Percentiles rank a stretch among this genome's conserved stretches.
These are phyloP conservation scores for Dipodascus albidus DNA, from an alignment of 805 yeast species.

Conservation along the genomic window DNA sequence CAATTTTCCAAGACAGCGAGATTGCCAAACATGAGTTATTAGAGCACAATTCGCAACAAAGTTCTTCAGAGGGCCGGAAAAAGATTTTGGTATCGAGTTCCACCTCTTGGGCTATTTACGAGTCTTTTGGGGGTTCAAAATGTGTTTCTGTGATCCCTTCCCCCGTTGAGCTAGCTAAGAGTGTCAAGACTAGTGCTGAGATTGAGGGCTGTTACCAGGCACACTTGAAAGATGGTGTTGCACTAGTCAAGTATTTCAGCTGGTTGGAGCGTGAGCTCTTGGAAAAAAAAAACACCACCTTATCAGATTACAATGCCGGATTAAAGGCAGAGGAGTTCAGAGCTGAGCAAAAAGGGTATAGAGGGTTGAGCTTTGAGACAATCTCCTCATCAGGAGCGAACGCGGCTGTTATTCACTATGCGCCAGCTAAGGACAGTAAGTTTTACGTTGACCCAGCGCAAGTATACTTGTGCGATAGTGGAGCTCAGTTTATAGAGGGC, in stretches of 20 bases:
- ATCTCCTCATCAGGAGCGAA: conserved; percentile 68
- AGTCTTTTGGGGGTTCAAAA: conserved; percentile 33
- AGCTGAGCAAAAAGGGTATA: conserved; percentile 24
- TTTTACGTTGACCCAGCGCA: conserved; percentile 53
- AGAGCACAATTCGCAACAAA: conserved; percentile 4
- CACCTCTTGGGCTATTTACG: conserved; percentile 59
- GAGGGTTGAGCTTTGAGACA: conserved; percentile 61
- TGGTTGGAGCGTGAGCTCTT: conserved; percentile 64
- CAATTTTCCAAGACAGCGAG: conserved; percentile 46
- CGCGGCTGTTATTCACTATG: conserved; percentile 68
- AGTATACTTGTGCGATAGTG: conserved; percentile 75
- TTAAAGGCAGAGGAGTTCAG: conserved; percentile 39
- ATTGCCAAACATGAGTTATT: conserved; percentile 11
- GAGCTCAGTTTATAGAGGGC: conserved; percentile 87
- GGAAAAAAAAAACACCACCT: conserved; percentile 21
- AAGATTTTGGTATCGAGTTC: conserved; percentile 42
- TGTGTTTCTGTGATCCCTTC: conserved; percentile 35
- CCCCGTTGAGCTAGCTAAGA: conserved; percentile 57
- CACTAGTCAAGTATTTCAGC: conserved; percentile 59
- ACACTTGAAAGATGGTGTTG: conserved; percentile 76
- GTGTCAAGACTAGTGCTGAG: conserved; percentile 66
- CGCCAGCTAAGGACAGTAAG: conserved; percentile 45
- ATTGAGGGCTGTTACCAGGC: conserved; percentile 60
- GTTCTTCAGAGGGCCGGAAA: conserved; percentile 9
- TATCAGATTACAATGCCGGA: conserved; percentile 51